Percentiles rank a stretch among this genome's conserved stretches.
Evolutionary conservation across 768 basidiomycete genomes (phyloP).

Genomic region (Leccinum boreale): DNA sequence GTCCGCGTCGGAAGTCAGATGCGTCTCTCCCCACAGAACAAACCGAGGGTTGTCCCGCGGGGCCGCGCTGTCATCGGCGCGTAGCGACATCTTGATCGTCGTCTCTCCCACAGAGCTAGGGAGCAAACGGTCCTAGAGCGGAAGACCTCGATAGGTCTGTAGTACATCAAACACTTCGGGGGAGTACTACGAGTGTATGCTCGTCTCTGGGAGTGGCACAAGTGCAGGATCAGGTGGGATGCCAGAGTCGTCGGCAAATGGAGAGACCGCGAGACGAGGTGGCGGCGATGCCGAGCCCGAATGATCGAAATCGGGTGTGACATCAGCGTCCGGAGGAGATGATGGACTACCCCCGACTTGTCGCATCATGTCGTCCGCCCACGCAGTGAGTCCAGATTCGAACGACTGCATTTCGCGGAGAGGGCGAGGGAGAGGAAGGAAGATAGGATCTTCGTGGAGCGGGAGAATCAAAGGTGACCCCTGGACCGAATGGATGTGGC

Average conservation of each 20-base stretch:
- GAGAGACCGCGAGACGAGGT: slow-evolving; percentile 23
- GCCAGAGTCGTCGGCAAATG: slow-evolving; percentile 29
- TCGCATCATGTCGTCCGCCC: slow-evolving; percentile 39
- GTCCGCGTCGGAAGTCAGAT: slow-evolving; percentile 30
- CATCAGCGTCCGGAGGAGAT: slow-evolving; percentile 26
- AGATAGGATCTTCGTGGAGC: slow-evolving; percentile 42
- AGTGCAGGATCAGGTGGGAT: slow-evolving; percentile 27
- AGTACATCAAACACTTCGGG: slow-evolving; percentile 78
- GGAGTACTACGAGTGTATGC: slow-evolving; percentile 61
- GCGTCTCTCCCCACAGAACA: slow-evolving; percentile 80
- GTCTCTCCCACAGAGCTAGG: slow-evolving; percentile 55
- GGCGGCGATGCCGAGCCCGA: slow-evolving; percentile 33
- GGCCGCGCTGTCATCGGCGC: slow-evolving; percentile 23
- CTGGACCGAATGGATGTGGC: slow-evolving; percentile 58
- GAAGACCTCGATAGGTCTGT: slow-evolving; percentile 76
- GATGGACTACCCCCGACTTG: slow-evolving; percentile 11
- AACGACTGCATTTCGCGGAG: slow-evolving; percentile 67
- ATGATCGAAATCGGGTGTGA: background rate
- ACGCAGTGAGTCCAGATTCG: slow-evolving; percentile 52
- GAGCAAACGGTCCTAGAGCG: slow-evolving; percentile 64
- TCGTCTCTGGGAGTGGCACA: slow-evolving; percentile 42
- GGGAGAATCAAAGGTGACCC: slow-evolving; percentile 61
- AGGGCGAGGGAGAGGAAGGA: slow-evolving; percentile 18
- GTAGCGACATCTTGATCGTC: slow-evolving; percentile 39
- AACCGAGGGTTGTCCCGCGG: slow-evolving; percentile 89